Evolutionary conservation across 2,329 filamentous ascomycete genomes (phyloP).

Genomic region (Aspergillus floridensis): DNA sequence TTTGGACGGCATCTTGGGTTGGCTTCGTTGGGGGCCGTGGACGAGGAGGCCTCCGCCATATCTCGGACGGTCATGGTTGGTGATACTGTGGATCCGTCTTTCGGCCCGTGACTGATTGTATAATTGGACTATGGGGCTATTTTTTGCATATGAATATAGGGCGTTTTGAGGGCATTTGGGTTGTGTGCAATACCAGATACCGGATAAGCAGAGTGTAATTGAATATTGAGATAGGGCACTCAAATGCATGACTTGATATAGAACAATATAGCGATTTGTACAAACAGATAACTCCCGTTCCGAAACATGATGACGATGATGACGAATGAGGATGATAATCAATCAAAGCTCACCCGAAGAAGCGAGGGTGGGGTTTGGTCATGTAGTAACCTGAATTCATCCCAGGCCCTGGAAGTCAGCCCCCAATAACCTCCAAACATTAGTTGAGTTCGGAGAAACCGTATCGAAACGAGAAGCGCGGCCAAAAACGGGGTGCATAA

Average conservation of each 20-base stretch:
- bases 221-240: not conserved
- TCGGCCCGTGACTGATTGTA: constrained; percentile 18
- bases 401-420: not conserved
- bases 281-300: constrained; percentile 18
- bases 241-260: constrained; percentile 5
- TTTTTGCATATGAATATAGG: not conserved
- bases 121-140: not conserved
- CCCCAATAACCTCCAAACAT: too few relatives aligned
- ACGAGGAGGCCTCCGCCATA: constrained; percentile 14
- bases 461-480: too few relatives aligned
- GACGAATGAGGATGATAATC: not conserved
- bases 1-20: constrained; percentile 76
- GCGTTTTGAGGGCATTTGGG: not conserved
- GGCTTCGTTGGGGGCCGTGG: constrained; percentile 27
- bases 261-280: constrained; percentile 20
- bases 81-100: constrained; percentile 37
- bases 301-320: constrained; percentile 12
- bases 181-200: not conserved
- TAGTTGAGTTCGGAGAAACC: too few relatives aligned
- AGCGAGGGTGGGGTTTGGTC: not conserved
- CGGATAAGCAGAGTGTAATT: not conserved
- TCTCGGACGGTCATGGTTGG: constrained; percentile 39
- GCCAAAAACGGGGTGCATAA: too few relatives aligned
- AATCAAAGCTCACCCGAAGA: constrained; percentile 8
- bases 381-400: not conserved